These are phyloP conservation scores for Nannochloris sp. DNA, from an alignment of 139 green algal genomes.

Conservation along the genomic window DNA sequence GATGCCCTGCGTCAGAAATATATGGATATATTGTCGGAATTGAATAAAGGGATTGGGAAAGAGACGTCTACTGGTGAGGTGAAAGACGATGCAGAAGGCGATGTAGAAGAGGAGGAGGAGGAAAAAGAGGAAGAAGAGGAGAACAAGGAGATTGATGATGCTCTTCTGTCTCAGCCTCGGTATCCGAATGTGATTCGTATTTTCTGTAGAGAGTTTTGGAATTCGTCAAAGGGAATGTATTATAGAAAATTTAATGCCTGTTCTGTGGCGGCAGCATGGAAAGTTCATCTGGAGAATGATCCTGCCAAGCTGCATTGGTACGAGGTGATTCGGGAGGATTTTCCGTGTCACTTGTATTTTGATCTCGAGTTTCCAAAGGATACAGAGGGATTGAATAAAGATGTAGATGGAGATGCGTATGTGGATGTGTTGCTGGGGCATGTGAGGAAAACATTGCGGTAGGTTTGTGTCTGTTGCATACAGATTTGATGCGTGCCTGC, in stretches of 20 bases:
- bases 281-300: slow-evolving; percentile 4
- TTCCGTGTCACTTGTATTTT: slow-evolving; percentile 83
- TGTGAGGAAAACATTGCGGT: slow-evolving; percentile 9
- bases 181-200: slow-evolving; percentile 16
- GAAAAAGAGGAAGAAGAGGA: not conserved
- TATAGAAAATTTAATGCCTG: slow-evolving; percentile 36
- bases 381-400: slow-evolving; percentile 34
- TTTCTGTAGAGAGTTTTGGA: slow-evolving; percentile 34
- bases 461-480: not conserved
- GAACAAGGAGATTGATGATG: not conserved
- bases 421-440: slow-evolving; percentile 40
- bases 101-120: not conserved
- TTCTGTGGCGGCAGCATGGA: slow-evolving; percentile 30
- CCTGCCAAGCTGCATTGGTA: slow-evolving; percentile 37
- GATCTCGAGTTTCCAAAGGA: slow-evolving; percentile 63
- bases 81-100: not conserved
- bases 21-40: no score
- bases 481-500: not conserved
- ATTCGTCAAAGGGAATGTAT: slow-evolving; percentile 5
- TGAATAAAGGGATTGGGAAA: no score
- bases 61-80: not conserved
- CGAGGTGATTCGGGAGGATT: slow-evolving; percentile 55
- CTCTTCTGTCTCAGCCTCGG: not conserved
- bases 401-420: slow-evolving; percentile 42
- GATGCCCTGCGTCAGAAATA: no score